Evolutionary conservation across 805 yeast genomes (phyloP).

Genomic region (Grigorovia yakushimaensis): DNA sequence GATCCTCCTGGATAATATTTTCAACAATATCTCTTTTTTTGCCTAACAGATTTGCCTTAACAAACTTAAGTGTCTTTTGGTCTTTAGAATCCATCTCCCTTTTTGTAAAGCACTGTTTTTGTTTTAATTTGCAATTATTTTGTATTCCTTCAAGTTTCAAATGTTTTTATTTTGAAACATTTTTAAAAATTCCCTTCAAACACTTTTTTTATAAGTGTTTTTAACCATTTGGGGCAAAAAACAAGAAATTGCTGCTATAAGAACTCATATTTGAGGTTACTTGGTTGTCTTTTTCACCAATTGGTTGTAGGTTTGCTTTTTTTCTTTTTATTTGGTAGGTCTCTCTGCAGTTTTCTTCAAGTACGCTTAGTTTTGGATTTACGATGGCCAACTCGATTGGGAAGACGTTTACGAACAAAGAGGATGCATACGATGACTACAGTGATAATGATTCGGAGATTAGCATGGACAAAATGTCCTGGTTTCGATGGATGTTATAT

Average conservation of each 20-base stretch:
- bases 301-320: neutral
- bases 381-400: too few species aligned
- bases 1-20: constrained; percentile 6
- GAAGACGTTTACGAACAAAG: too few species aligned
- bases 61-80: constrained; percentile 5
- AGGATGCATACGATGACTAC: neutral
- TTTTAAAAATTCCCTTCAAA: too few species aligned
- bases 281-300: neutral
- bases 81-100: neutral
- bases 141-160: too few species aligned
- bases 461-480: constrained; percentile 3
- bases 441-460: constrained; percentile 3
- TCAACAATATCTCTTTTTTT: constrained; percentile 15
- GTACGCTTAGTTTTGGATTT: too few species aligned
- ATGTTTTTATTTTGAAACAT: neutral
- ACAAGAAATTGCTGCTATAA: neutral
- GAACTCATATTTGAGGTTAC: neutral
- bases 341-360: too few species aligned
- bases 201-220: too few species aligned
- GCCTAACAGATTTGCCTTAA: constrained; percentile 15
- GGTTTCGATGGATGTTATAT: constrained; percentile 5
- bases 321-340: too few species aligned
- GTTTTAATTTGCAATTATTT: too few species aligned
- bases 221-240: neutral
- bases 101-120: too few species aligned